Evolutionary conservation across 176 grass and related monocot genomes (phyloP), one percentile per base, ranked within the genome.

Genomic region (Juncus inflexus): DNA sequence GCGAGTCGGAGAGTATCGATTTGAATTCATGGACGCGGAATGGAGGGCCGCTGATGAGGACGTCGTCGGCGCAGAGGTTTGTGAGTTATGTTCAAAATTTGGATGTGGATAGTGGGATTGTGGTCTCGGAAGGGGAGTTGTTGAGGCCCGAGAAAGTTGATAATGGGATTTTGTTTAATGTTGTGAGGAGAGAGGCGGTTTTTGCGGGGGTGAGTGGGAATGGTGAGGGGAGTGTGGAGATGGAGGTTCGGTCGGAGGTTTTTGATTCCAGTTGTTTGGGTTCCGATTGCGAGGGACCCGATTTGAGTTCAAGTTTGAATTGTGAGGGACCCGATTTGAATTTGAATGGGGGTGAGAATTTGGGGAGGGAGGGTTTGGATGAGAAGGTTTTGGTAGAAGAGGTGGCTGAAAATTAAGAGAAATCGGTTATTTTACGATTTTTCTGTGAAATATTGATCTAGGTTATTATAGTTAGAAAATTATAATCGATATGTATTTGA

Each of bases 111-210:
- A 77, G 70, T 67, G 80, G 50, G 54, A 89, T 97, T 15, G 68
- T 85, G 55, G 85, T 97, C 60, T 83, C 92, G 65, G 87, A 97
- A 78, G 92, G 92, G 42, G 92, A 97, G 70, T 70, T 97, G n/a
- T 80, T 91, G 77, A 84, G 88, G 66, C 79, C 92, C 11, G 92
- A 91, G 83, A 91, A 80, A 74, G 86, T 76, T 2, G 64, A 79
- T 35, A 89, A 89, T 82, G 92, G 92, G 59, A 97, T 97, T 79
- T 76, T 97, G 75, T 91, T 97, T 65, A 97, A 97, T 81, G 72
- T 97, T 62, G 87, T 97, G 65, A 89, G 53, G 78, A 97, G 77
- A 64, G 85, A 89, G 58, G 58, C 60, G 63, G 50, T 97, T 35
- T 36, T 81, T 60, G 73, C 49, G 50, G 65, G 79, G 58, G 65